phyloP scores from a whole-genome alignment of 1,139 yeast genomes.

The Debaryomyces subglobosus region DNA sequence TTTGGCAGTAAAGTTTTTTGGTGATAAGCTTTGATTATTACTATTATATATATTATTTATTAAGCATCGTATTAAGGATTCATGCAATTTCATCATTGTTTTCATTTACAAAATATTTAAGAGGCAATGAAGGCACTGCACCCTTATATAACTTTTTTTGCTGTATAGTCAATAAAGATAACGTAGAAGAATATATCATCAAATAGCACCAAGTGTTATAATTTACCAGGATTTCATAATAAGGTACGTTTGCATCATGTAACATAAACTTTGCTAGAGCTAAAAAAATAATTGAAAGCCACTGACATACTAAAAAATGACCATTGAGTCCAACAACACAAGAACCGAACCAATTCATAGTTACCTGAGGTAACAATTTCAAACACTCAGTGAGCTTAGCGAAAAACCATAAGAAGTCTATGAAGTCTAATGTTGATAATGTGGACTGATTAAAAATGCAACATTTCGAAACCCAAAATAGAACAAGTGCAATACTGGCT shows the following conservation, averaged over 20 bases:
- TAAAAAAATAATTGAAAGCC: conserved; percentile 11
- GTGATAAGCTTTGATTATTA: conserved; percentile 56
- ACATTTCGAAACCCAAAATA: conserved; percentile 11
- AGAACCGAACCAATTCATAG: conserved; percentile 29
- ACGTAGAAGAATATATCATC: conserved; percentile 8
- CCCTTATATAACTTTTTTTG: conserved; percentile 15
- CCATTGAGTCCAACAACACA: conserved; percentile 19
- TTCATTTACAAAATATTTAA: conserved; percentile 2
- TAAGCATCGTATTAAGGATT: not conserved
- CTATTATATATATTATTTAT: conserved; percentile 5
- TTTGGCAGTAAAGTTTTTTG: conserved; percentile 64
- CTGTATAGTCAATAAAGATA: conserved; percentile 15
- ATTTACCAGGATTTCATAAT: conserved; percentile 32
- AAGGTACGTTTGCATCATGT: conserved; percentile 12
- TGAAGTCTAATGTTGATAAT: conserved; percentile 25
- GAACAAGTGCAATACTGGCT: conserved; percentile 8
- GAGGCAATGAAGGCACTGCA: conserved; percentile 10
- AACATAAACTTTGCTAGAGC: conserved; percentile 10
- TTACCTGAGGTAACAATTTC: conserved; percentile 31
- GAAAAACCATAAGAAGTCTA: conserved; percentile 32
- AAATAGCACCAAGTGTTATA: conserved; percentile 24
- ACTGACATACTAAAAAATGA: conserved; percentile 17
- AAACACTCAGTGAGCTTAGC: conserved; percentile 19
- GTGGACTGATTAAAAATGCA: conserved; percentile 10
- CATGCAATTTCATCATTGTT: conserved; percentile 3